Conservation (phyloP, 2,329 filamentous ascomycete genomes). For the Immersiporthe knoxdaviesiana region DNA sequence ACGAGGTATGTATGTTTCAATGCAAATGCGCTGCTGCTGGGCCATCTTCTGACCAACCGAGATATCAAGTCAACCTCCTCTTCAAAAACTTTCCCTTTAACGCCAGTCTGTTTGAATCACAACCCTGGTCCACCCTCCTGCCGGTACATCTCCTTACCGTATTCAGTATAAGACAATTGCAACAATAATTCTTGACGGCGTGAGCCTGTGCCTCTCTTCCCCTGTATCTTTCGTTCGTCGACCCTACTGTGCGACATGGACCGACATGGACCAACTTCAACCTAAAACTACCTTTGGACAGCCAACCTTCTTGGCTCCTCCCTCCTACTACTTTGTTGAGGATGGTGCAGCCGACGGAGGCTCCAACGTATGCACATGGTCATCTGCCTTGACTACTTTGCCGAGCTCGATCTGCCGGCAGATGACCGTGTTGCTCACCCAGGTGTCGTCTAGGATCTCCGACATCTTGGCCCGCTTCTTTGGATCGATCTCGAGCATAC, state of each 20-base stretch:
- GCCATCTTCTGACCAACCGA: constrained; percentile 12
- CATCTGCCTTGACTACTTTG: constrained; percentile 69
- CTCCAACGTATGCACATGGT: constrained; percentile 85
- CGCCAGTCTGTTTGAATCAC: constrained; percentile 3
- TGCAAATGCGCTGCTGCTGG: constrained; percentile 20
- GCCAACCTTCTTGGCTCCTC: background rate
- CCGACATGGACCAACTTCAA: too few relatives aligned
- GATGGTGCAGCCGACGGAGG: constrained; percentile 57
- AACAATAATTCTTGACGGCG: background rate
- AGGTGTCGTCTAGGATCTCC: constrained; percentile 85
- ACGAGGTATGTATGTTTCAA: constrained; percentile 8
- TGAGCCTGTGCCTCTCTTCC: background rate
- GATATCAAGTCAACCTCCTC: constrained; percentile 12
- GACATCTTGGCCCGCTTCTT: constrained; percentile 80
- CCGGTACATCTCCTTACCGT: background rate
- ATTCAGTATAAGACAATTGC: constrained; percentile 4
- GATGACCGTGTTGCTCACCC: constrained; percentile 83
- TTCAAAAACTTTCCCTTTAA: constrained; percentile 2
- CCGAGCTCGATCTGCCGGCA: constrained; percentile 78
- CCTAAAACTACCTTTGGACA: background rate
- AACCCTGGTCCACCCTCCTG: background rate
- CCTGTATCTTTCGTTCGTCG: background rate
- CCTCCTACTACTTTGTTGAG: constrained; percentile 31
- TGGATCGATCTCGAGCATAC: constrained; percentile 90
- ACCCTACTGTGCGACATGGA: background rate